phyloP scores from a whole-genome alignment of 805 yeast genomes.

The Yamadazyma olivae region DNA sequence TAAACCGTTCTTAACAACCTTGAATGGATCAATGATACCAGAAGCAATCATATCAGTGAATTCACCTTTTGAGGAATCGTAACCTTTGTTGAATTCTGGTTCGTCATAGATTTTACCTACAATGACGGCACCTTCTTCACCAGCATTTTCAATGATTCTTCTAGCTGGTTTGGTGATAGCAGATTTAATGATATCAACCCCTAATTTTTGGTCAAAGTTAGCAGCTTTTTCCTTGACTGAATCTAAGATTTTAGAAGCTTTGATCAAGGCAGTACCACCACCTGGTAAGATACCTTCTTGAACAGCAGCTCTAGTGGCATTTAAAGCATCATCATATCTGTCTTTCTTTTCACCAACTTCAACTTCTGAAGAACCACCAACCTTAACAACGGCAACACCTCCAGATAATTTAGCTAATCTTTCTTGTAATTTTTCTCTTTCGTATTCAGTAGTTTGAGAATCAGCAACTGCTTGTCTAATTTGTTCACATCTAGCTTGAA shows the following conservation, averaged over 20 bases:
- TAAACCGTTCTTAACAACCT: constrained; percentile 93
- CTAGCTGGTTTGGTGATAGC: constrained; percentile 95
- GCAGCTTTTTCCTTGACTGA: constrained; percentile 57
- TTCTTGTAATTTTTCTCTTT: constrained; percentile 94
- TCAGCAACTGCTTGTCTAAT: constrained; percentile 80
- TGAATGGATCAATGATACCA: constrained; percentile 98
- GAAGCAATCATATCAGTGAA: constrained; percentile 93
- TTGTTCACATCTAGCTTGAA: constrained; percentile 88
- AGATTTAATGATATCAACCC: constrained; percentile 87
- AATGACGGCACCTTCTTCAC: constrained; percentile 95
- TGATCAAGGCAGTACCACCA: constrained; percentile 97
- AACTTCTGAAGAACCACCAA: constrained; percentile 95
- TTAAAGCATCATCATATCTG: constrained; percentile 96
- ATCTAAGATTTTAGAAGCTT: constrained; percentile 79
- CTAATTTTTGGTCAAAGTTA: constrained; percentile 95
- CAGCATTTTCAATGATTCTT: constrained; percentile 94
- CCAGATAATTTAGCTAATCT: constrained; percentile 95
- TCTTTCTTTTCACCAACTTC: constrained; percentile 99
- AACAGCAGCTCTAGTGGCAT: constrained; percentile 98
- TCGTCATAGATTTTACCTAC: constrained; percentile 79
- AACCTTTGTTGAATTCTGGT: constrained; percentile 82
- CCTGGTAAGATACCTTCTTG: constrained; percentile 99
- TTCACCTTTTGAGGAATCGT: constrained; percentile 88
- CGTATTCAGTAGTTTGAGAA: constrained; percentile 80
- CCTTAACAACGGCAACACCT: constrained; percentile 97